Evolutionary conservation across 257 asterid species (phyloP), one percentile per base, ranked within the genome.

Genomic region (Mentha longifolia): DNA sequence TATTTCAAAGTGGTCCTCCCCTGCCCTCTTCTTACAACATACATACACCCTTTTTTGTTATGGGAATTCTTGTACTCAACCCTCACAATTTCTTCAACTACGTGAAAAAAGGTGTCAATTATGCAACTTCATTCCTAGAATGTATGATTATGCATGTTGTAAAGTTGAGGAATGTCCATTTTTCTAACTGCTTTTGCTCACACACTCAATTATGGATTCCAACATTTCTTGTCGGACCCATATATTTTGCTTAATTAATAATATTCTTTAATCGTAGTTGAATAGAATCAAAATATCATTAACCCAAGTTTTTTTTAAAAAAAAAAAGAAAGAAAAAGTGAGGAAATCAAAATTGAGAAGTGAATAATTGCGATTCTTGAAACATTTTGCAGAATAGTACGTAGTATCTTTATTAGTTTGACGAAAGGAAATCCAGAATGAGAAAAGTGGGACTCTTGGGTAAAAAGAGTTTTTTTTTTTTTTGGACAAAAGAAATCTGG

Each of bases 1-100:
- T 68, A 77, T 65, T 62, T 47, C 8, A 19, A 65, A 61, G 86
- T 78, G 84, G 86, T 82, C 82, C 84, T 61, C 13, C 9, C 9
- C 35, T 1, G 2, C 52, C 14, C 19, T 43, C 49, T 43, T 41
- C 45, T 41, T 11, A 1, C 1, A 8, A 41, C 15, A 8, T n/a
- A 49, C 43, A 20, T 30, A 17, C 41, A 50, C 68, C 73, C 73
- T 55, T 64, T 70, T 55, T 66, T 54, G 70, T 60, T 58, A 74
- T 65, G 80, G 77, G 64, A 57, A 59, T 45, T 61, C 25, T 58
- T 68, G 60, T 52, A 68, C 42, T 55, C 33, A 10, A 9, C 42
- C 13, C 39, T 6, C 61, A 55, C 52, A 61, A 58, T 46, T 42
- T 73, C 78, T 62, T 73, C 70, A 30, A 45, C 78, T n/a, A 35